A percentile compares a stretch with the other conserved stretches of the same genome.
These are phyloP conservation scores for Fusarium pseudoanthophilum DNA, from an alignment of 2,329 filamentous ascomycete genomes.

Conservation along the genomic window DNA sequence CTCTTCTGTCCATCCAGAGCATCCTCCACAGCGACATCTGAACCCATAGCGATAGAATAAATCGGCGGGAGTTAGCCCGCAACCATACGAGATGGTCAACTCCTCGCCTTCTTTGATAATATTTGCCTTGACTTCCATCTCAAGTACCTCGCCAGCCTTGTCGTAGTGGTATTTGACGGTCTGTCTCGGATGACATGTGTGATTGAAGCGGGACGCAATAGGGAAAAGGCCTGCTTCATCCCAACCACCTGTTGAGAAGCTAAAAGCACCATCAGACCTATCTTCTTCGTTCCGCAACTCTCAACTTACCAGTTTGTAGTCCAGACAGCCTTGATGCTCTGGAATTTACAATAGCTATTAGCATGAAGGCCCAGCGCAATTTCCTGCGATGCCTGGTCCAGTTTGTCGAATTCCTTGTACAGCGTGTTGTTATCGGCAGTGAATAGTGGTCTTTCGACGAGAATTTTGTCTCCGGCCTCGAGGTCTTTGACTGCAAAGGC, in stretches of 20 bases:
- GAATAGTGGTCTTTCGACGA: conserved; percentile 59
- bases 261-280: neutral
- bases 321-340: conserved; percentile 54
- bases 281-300: neutral
- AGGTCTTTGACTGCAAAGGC: conserved; percentile 58
- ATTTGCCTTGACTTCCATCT: conserved; percentile 52
- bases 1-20: conserved; percentile 45
- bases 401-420: conserved; percentile 49
- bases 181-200: conserved; percentile 59
- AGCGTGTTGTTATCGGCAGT: conserved; percentile 45
- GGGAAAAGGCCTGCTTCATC: conserved; percentile 57
- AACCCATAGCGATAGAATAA: conserved; percentile 63
- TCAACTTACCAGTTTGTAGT: conserved; percentile 59
- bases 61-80: conserved; percentile 45
- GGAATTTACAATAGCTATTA: conserved; percentile 44
- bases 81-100: conserved; percentile 63
- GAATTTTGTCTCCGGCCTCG: conserved; percentile 52
- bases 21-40: conserved; percentile 61
- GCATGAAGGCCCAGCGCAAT: conserved; percentile 54
- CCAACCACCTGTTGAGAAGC: conserved; percentile 44
- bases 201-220: conserved; percentile 67
- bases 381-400: conserved; percentile 47
- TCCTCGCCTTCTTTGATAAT: conserved; percentile 57
- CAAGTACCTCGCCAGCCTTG: conserved; percentile 47
- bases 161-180: conserved; percentile 60